Evolutionary conservation across 179 eudicot species (phyloP).

Genomic region (Corrigiola litoralis): DNA sequence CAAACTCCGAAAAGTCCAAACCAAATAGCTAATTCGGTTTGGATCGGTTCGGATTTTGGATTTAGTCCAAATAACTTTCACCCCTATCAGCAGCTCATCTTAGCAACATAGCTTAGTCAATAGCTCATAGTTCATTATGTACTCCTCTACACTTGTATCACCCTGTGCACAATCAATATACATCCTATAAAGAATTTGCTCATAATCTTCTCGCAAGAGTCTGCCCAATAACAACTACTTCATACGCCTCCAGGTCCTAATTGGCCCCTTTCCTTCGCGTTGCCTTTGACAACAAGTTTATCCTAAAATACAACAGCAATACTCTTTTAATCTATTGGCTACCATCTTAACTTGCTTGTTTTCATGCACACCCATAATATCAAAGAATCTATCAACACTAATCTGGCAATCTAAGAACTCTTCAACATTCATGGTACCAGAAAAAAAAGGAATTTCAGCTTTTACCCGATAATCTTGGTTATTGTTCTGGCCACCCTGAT

Average conservation of each 20-base stretch:
- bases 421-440: background rate
- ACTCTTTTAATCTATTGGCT: too few species aligned
- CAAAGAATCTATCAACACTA: background rate
- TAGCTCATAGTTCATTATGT: too few species aligned
- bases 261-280: background rate
- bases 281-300: background rate
- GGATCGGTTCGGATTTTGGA: too few species aligned
- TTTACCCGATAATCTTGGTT: background rate
- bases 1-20: too few species aligned
- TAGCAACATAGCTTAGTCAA: too few species aligned
- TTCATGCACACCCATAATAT: background rate
- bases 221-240: background rate
- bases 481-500: background rate
- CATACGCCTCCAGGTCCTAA: background rate
- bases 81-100: too few species aligned
- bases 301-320: background rate
- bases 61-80: too few species aligned
- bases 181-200: too few species aligned
- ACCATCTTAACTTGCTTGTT: background rate
- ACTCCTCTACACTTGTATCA: background rate
- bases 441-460: background rate
- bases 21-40: too few species aligned
- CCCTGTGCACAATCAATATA: background rate
- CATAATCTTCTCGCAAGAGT: background rate
- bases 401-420: background rate